Conservation (phyloP, 306 rosid species). For the Quercus cerris region DNA sequence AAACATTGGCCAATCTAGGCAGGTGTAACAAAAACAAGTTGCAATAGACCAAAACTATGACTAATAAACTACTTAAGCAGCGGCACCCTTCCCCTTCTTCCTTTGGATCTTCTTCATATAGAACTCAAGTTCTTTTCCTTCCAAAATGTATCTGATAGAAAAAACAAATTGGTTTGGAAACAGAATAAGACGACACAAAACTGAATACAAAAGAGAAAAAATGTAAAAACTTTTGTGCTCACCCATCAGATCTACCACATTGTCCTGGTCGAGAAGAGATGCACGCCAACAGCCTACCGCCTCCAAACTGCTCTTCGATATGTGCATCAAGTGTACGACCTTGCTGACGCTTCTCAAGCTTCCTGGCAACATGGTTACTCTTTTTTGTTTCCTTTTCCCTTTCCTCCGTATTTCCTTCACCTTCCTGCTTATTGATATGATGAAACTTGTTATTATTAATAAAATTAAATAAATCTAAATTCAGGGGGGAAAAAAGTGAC, state of each 20-base stretch:
- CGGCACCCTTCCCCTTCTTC: conserved; percentile 64
- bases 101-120: conserved; percentile 68
- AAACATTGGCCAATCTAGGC: conserved; percentile 4
- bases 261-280: conserved; percentile 49
- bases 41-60: not conserved
- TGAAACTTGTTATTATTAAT: not conserved
- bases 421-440: conserved; percentile 26
- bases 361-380: conserved; percentile 37
- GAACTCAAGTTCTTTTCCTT: conserved; percentile 74
- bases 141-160: conserved; percentile 55
- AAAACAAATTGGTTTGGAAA: not conserved
- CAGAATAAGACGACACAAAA: not conserved
- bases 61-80: conserved; percentile 28
- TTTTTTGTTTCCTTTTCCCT: conserved; percentile 32
- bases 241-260: conserved; percentile 50
- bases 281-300: conserved; percentile 42
- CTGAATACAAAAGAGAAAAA: not conserved
- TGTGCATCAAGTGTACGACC: conserved; percentile 29
- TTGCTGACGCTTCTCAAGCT: conserved; percentile 42
- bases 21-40: not conserved
- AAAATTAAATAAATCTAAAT: not conserved
- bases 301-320: conserved; percentile 40
- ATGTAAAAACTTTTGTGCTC: not conserved
- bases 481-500: not conserved
- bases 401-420: conserved; percentile 34